These are phyloP conservation scores for Aquanectria penicillioides DNA, from an alignment of 2,329 filamentous ascomycete genomes.

Conservation along the genomic window DNA sequence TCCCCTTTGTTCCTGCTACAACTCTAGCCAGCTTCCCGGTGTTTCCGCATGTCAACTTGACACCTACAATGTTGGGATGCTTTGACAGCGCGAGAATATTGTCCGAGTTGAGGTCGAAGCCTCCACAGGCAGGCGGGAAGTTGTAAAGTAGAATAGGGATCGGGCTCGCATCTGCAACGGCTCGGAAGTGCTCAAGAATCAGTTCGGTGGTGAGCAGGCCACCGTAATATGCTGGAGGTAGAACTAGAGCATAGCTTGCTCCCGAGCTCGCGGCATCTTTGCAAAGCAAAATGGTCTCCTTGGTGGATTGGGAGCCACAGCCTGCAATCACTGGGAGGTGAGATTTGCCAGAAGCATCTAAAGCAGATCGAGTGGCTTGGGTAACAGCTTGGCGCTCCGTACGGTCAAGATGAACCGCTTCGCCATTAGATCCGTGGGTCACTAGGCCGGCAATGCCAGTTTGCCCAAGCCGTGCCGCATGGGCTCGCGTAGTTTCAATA, in stretches of 20 bases:
- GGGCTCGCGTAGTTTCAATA: conserved; percentile 58
- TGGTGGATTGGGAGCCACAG: conserved; percentile 73
- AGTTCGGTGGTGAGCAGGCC: conserved; percentile 66
- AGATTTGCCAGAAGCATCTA: conserved; percentile 65
- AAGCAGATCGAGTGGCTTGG: conserved; percentile 67
- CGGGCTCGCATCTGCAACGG: conserved; percentile 66
- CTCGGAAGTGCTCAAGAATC: conserved; percentile 69
- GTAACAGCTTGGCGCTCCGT: conserved; percentile 73
- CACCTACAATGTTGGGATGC: conserved; percentile 68
- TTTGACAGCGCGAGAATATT: conserved; percentile 62
- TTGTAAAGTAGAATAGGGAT: conserved; percentile 72
- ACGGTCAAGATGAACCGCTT: conserved; percentile 75
- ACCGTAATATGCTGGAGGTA: conserved; percentile 77
- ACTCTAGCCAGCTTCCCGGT: conserved; percentile 67
- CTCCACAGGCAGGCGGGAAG: conserved; percentile 66
- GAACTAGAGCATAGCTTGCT: conserved; percentile 73
- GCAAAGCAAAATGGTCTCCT: conserved; percentile 73
- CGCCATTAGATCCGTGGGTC: conserved; percentile 78
- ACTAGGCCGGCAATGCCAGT: conserved; percentile 74
- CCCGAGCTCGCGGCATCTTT: conserved; percentile 71
- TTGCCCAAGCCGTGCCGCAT: conserved; percentile 68
- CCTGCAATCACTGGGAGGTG: conserved; percentile 74
- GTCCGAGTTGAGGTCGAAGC: conserved; percentile 68
- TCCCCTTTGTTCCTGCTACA: conserved; percentile 54
- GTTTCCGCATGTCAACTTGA: conserved; percentile 72